Conservation (phyloP, 768 basidiomycete genomes). For the Leccinellum luteum region DNA sequence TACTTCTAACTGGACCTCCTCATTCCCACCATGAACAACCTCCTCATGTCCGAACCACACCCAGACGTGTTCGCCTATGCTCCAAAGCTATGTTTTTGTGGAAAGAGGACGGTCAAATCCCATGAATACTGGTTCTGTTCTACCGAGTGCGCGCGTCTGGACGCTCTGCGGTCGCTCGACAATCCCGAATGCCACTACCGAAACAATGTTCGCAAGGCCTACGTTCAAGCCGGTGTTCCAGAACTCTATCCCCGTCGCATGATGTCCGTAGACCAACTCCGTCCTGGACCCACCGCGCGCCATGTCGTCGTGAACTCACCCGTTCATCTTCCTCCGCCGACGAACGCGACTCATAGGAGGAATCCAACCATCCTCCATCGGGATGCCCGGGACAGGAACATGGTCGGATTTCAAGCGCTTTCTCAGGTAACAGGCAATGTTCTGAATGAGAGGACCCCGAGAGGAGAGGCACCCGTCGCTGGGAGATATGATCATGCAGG, state of each 20-base stretch:
- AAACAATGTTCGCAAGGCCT: conserved; percentile 14
- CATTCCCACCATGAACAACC: background rate
- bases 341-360: background rate
- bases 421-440: conserved; percentile 16
- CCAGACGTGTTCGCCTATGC: conserved; percentile 10
- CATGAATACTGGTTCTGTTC: conserved; percentile 33
- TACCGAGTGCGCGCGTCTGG: conserved; percentile 23
- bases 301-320: background rate
- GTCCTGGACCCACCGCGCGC: background rate
- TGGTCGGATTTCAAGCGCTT: conserved; percentile 13
- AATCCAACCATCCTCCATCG: background rate
- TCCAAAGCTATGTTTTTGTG: conserved; percentile 27
- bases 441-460: conserved; percentile 1
- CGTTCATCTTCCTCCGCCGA: background rate
- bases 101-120: conserved; percentile 17
- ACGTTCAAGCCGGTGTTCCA: background rate
- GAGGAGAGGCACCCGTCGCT: background rate
- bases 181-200: conserved; percentile 26
- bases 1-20: background rate
- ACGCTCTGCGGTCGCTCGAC: conserved; percentile 27
- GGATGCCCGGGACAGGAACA: background rate
- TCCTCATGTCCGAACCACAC: conserved; percentile 3
- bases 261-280: conserved; percentile 10
- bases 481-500: conserved; percentile 1
- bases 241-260: conserved; percentile 8